A percentile compares a stretch with the other conserved stretches of the same genome.
phyloP scores from a whole-genome alignment of 441 rosid species.

The Arabidopsis hybrid region DNA sequence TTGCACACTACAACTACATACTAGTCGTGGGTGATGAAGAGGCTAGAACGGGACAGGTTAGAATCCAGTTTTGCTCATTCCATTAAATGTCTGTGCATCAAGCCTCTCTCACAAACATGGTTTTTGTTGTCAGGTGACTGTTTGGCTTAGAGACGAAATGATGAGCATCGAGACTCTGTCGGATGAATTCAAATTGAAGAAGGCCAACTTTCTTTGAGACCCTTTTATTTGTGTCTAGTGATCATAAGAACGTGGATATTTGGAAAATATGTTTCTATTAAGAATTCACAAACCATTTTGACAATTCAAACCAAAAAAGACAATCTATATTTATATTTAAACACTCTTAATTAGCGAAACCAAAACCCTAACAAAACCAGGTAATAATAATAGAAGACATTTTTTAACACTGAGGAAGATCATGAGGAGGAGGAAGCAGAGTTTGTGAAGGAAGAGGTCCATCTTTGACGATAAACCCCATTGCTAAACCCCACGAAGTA shows the following conservation, averaged over 20 bases:
- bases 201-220: conserved; percentile 63
- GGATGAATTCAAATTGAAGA: conserved; percentile 62
- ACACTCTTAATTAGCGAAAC: background rate
- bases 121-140: conserved; percentile 68
- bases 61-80: background rate
- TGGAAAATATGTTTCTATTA: too few relatives aligned
- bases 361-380: background rate
- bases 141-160: conserved; percentile 70
- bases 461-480: conserved; percentile 57
- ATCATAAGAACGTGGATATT: background rate
- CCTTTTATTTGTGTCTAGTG: background rate
- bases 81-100: background rate
- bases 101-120: background rate
- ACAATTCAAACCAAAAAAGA: background rate
- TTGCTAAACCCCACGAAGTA: conserved; percentile 74
- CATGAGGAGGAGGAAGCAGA: conserved; percentile 63
- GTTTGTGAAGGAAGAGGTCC: conserved; percentile 54
- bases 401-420: conserved; percentile 59
- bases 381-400: background rate
- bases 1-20: conserved; percentile 81
- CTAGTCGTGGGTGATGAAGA: conserved; percentile 90
- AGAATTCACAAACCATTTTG: background rate
- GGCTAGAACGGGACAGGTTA: conserved; percentile 69
- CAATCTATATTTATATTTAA: background rate
- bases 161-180: conserved; percentile 70